Base-by-base conservation (phyloP, 768 basidiomycete species). In the Gloeopeniophorella convolvens region DNA sequence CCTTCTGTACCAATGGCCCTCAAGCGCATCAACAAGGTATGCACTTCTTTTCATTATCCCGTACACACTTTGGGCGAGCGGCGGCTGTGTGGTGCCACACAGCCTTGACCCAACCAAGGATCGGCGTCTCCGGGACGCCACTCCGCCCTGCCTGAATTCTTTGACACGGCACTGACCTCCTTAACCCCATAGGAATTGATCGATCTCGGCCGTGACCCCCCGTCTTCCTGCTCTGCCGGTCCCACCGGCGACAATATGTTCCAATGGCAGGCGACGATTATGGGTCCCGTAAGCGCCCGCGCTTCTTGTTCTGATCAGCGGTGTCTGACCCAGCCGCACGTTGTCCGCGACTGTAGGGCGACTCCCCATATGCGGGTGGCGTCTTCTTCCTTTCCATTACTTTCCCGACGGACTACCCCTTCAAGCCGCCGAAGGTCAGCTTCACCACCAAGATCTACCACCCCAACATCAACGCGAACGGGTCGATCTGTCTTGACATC, bases 361-460 rank as follows among this genome's bases (percentile, higher is more conserved):
- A 99, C 67, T 96, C 93, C 62, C 96, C 96, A 24, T 99, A 99
- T 66, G 83, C 95, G 27, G 96, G 96, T 63, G 96, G 96, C 67
- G 96, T 99, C 48, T 99, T 99, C 77, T 98, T 98, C 87, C 82
- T 94, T 40, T 84, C 85, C 42, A 93, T 95, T 67, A 81, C 77
- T 36, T 93, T 93, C 79, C 90, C 91, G 40, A 90, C 88, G 70
- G 95, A 99, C 70, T 99, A 99, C 75, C 96, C 96, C 21, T 98
- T 98, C 85, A 97, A 98, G 74, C 96, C 96, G 35, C 96, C 96
- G 71, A 99, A 99, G 80, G 92, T 99, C 35, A 56, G 86, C 75
- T 99, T 99, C 71, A 95, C 92, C 60, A 98, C 96, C 65, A 97
- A 96, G 88, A 97, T 97, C 62, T 98, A 97, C 70, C 95, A 98